Conservation (phyloP, 2,329 filamentous ascomycete species). For the Alternaria sp. region DNA sequence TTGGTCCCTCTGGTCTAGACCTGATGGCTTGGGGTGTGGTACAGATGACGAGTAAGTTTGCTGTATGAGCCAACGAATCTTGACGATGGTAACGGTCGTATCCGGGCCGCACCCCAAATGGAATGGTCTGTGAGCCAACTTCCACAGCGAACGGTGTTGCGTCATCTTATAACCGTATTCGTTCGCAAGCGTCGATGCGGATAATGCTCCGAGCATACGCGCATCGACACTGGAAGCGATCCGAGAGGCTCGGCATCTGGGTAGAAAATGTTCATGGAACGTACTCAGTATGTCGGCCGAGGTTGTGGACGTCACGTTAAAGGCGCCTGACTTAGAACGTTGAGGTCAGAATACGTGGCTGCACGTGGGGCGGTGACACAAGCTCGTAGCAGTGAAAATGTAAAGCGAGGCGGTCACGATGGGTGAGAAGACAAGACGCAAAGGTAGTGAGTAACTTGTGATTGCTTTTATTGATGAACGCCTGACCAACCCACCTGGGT, state of each 20-base stretch:
- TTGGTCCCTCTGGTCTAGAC: neutral
- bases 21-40: neutral
- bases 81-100: neutral
- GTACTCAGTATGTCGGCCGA: neutral
- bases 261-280: neutral
- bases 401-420: neutral
- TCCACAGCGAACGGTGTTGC: neutral
- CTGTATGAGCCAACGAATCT: neutral
- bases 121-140: neutral
- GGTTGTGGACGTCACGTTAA: neutral
- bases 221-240: neutral
- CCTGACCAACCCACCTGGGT: neutral
- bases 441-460: too few relatives aligned
- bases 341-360: neutral
- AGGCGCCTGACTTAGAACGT: neutral
- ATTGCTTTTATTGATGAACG: neutral
- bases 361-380: neutral
- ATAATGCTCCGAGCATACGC: neutral
- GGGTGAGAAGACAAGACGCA: too few relatives aligned
- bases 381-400: too few relatives aligned
- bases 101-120: neutral
- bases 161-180: neutral
- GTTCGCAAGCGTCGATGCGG: neutral
- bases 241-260: neutral
- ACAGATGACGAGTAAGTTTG: constrained; percentile 4